Evolutionary conservation across 148 eudicot genomes (phyloP), one percentile per base, ranked within the genome.

Genomic region (Camellia sinensis): DNA sequence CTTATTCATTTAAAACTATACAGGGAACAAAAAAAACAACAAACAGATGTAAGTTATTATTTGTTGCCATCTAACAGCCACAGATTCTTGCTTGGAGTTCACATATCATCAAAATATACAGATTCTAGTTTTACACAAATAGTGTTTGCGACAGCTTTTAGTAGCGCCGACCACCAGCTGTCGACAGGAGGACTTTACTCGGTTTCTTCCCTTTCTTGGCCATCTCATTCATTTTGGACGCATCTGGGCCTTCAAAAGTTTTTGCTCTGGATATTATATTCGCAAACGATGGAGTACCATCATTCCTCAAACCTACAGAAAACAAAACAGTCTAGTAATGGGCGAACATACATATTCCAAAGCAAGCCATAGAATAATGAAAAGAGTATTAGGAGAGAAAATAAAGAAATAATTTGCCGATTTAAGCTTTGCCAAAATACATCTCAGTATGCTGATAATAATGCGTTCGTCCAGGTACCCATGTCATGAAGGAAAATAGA

Each of bases 101-200:
- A 45, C 43, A 45, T 44, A 18, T 70, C 54, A 6, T 4, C 40
- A 62, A 63, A 62, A 46, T 75, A 60, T 60, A 75, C 78, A 46
- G 1, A 13, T 13, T 21, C 69, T 18, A 62, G 37, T 19, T 13
- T 3, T 22, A 7, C 40, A 3, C 53, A 9, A 12, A 1, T 40
- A 7, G 53, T 43, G 9, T 37, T 15, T 41, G 64, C 21, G 11
- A 14, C 45, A 14, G 21, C n/a, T 52, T 79, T 66, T 84, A 94
- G 80, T 97, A 97, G 74, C 99, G 99, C 44, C 99, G 95, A 67
- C 97, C 93, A 77, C 98, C 95, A 68, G 95, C 71, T 61, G 97
- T 97, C 76, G 99, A 94, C 53, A 97, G 83, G 68, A 97, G 97
- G 56, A 97, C 96, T 7, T 93, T 91, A 81, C 85, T 88, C 59